phyloP scores from a whole-genome alignment of 73 alveolate genomes.

The Stentor roeselii region DNA sequence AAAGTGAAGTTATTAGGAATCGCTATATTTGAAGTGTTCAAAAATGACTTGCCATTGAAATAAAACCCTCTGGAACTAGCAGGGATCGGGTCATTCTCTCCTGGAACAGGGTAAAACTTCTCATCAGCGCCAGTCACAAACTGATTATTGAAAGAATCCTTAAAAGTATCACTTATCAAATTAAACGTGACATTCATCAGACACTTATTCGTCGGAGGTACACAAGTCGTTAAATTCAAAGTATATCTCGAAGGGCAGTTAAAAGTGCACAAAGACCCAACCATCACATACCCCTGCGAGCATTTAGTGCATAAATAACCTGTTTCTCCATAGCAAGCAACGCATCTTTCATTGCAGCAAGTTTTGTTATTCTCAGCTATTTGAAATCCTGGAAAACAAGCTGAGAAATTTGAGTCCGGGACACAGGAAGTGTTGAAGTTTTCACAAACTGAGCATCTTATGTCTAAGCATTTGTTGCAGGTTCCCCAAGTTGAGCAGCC shows the following conservation, averaged over 20 bases:
- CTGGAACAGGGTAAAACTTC: not conserved
- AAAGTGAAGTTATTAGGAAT: not conserved
- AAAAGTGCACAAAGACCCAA: not conserved
- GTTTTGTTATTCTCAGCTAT: not conserved
- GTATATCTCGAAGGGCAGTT: constrained; percentile 5
- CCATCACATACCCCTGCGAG: not conserved
- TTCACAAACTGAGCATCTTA: not conserved
- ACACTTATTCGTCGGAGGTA: not conserved
- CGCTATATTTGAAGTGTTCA: not conserved
- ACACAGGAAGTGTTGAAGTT: not conserved
- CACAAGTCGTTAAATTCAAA: not conserved
- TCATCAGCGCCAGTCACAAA: not conserved
- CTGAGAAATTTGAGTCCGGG: too few species aligned
- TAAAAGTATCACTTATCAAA: not conserved
- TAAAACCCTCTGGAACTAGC: constrained; percentile 4
- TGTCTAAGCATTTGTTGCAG: not conserved
- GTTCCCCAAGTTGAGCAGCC: constrained; percentile 1
- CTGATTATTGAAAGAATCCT: not conserved
- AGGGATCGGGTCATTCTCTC: constrained; percentile 11
- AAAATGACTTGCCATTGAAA: not conserved
- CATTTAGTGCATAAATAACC: not conserved
- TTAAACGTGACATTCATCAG: not conserved
- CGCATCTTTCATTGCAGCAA: not conserved
- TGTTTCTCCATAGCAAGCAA: not conserved
- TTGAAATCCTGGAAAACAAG: too few species aligned